Evolutionary conservation across 2,329 filamentous ascomycete species (phyloP).

Genomic region (Elsinoe perseae): DNA sequence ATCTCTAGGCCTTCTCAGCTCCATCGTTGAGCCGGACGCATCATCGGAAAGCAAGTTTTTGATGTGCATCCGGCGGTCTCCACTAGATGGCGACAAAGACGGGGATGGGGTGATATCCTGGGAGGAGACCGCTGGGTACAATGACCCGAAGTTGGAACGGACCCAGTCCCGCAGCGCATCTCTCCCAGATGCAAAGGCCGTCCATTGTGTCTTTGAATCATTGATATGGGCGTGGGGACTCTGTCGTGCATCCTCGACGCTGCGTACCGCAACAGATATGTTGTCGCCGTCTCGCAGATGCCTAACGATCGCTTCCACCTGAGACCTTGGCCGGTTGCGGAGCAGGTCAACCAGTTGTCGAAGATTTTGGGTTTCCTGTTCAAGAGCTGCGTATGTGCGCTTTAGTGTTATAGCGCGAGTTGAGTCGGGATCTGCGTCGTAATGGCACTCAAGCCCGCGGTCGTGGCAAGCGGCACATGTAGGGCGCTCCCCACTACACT

Average conservation of each 20-base stretch:
- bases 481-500: conserved; percentile 6
- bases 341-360: background rate
- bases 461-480: background rate
- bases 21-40: background rate
- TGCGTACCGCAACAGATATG: background rate
- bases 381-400: background rate
- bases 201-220: background rate
- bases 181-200: background rate
- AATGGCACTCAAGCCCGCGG: background rate
- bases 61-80: background rate
- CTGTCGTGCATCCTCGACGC: background rate
- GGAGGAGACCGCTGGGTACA: background rate
- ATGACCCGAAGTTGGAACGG: background rate
- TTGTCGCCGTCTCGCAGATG: background rate
- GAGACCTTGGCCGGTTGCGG: background rate
- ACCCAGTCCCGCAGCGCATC: background rate
- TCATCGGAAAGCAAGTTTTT: background rate
- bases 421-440: background rate
- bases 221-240: background rate
- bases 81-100: background rate
- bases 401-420: background rate
- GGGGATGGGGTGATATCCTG: background rate
- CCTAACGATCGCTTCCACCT: background rate
- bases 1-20: background rate
- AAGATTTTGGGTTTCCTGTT: background rate